Evolutionary conservation across 2,329 filamentous ascomycete species (phyloP), one percentile per base, ranked within the genome.

Genomic region (Tolypocladium tundrense): DNA sequence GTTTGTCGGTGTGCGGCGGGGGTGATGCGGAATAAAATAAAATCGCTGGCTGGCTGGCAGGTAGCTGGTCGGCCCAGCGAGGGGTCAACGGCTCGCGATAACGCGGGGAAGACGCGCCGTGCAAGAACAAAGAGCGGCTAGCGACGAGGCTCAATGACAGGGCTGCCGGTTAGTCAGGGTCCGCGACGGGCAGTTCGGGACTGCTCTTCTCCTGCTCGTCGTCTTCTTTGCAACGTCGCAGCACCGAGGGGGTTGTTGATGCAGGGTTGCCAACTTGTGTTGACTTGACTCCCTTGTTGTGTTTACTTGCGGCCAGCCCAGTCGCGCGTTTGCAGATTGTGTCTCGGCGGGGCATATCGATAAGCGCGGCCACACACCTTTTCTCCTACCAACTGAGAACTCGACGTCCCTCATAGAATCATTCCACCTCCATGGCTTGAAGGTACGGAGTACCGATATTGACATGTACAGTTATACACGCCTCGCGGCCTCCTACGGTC

Each of bases 301-400:
- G 54, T 59, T 59, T 59, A 59, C 54, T 56, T 39, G 50, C 45
- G 27, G 14, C 43, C 55, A 37, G 14, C 43, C 55, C 55, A 57
- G 35, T 55, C n/a, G 42, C 42, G 40, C 21, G 53, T 39, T 41
- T 40, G 8, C 51, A 5, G 43, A 14, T 16, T 37, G 42, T 40
- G 31, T 55, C 50, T 35, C 21, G 13, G 60, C 58, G 56, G 60
- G 58, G 60, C 56, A 58, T 61, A 63, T 63, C 61, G 61, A 63
- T 60, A 61, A 60, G 54, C 35, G 21, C 27, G 48, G 9, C 48
- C 31, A 21, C 19, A 31, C 48, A 35, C 48, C 4, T 52, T 54
- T 5, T 48, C 53, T 35, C 16, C 57, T 35, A 31, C 27, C 21
- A 31, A 16, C 31, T 48, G 24, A 43, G 13, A 31, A 48, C 13